These are phyloP conservation scores for Colletotrichum falcatum DNA, from an alignment of 2,329 filamentous ascomycete genomes.

Conservation along the genomic window DNA sequence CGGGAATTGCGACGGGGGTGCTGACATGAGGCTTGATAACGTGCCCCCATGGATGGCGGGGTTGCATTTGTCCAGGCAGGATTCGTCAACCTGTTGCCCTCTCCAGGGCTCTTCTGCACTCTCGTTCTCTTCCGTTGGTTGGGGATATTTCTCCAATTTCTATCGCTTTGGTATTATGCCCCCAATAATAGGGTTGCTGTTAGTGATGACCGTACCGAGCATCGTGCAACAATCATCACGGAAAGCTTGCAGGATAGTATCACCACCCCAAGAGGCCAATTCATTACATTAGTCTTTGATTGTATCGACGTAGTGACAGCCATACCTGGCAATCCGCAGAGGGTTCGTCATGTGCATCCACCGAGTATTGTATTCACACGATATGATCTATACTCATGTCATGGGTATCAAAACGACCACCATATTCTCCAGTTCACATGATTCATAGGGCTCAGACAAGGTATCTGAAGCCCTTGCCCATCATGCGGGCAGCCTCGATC, in stretches of 20 bases:
- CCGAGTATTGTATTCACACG: not conserved
- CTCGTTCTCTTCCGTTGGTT: not conserved
- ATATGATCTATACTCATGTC: slow-evolving; percentile 10
- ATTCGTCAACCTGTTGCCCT: not conserved
- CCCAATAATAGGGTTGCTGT: not conserved
- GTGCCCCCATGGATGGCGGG: not conserved
- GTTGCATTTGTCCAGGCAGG: not conserved
- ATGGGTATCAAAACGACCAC: slow-evolving; percentile 32
- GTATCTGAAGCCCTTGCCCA: slow-evolving; percentile 62
- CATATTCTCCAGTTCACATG: not conserved
- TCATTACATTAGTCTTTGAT: slow-evolving; percentile 6
- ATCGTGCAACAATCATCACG: too few relatives aligned
- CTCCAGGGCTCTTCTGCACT: not conserved
- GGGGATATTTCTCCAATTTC: not conserved
- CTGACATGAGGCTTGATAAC: not conserved
- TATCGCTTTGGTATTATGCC: not conserved
- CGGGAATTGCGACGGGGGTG: not conserved
- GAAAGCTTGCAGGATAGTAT: too few relatives aligned
- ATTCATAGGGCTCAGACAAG: slow-evolving; percentile 50
- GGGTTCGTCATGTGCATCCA: not conserved
- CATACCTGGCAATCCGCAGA: not conserved
- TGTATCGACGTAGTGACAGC: not conserved
- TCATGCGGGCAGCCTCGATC: slow-evolving; percentile 57
- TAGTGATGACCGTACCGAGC: not conserved
- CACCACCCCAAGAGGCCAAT: not conserved